Evolutionary conservation across 768 basidiomycete genomes (phyloP), one percentile per base, ranked within the genome.

Genomic region (Sporobolomyces roseus): DNA sequence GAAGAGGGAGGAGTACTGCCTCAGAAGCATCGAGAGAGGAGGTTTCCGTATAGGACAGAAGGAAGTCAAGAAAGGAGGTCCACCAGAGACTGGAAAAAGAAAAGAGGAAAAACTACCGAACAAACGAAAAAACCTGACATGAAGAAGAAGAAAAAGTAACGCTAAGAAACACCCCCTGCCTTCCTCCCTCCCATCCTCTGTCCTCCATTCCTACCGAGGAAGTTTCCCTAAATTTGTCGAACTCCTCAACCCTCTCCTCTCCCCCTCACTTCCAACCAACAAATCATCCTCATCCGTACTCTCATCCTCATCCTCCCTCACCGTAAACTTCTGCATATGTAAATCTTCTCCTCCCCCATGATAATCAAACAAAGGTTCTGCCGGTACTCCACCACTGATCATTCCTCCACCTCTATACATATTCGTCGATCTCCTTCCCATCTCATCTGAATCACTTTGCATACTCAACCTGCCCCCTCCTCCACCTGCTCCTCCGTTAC

Each of bases 281-380:
- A 41, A 25, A n/a, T 36, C 58, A 30, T 56, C 62, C 27, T 54
- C 53, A 8, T 66, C 65, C 17, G 30, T 38, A 30, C 50, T 58
- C 27, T 54, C 53, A 8, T 66, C 65, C 17, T 30, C 30, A 19
- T 68, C 71, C 13, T 68, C 67, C 33, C 36, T 27, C 29, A 65
- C 6, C 46, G 49, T 29, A 14, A 73, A 66, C 49, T 32, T 32
- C 38, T 66, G 59, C 66, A 72, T 65, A 38, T 53, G 60, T 41
- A 72, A 30, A 25, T 63, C 48, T 21, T 62, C 65, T 23, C 51
- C 63, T 4, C n/a, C n/a, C n/a, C 14, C 29, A 21, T 64, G 62
- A 23, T 67, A 66, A 43, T 67, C 68, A 21, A 68, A 73, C 46
- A 70, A 41, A n/a, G 60, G 38, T 25, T 58, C 56, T 5, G 38